Conservation (phyloP, 1,284 basidiomycete species). For the Mycena citricolor region DNA sequence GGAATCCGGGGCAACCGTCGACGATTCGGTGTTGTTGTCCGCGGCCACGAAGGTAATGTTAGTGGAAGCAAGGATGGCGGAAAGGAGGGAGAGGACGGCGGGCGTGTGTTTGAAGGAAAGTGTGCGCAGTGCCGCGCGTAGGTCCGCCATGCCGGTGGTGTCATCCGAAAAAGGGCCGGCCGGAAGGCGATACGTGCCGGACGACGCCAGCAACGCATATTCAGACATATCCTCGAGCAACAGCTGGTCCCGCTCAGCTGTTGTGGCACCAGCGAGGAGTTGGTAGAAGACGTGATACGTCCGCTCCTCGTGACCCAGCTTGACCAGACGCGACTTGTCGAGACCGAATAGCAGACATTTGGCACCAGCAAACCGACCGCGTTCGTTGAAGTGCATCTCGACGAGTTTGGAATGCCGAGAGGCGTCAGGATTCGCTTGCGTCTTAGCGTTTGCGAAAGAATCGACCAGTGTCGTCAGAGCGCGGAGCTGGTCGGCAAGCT, state of each 20-base stretch:
- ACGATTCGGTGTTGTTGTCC: constrained; percentile 69
- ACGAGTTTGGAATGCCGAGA: constrained; percentile 84
- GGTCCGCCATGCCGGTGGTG: constrained; percentile 78
- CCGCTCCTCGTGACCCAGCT: constrained; percentile 82
- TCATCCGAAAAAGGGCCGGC: constrained; percentile 86
- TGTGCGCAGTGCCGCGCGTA: constrained; percentile 76
- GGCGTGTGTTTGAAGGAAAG: constrained; percentile 88
- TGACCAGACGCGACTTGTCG: constrained; percentile 80
- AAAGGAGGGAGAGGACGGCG: constrained; percentile 80
- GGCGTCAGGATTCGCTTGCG: constrained; percentile 83
- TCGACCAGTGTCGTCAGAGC: constrained; percentile 77
- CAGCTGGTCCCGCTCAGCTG: constrained; percentile 75
- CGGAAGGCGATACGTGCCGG: constrained; percentile 83
- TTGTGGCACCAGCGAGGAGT: constrained; percentile 79
- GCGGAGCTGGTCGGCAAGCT: constrained; percentile 75
- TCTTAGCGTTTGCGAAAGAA: constrained; percentile 90
- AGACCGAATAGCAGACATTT: constrained; percentile 84
- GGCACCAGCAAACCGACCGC: constrained; percentile 73
- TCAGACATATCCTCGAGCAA: constrained; percentile 81
- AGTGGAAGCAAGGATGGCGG: constrained; percentile 80
- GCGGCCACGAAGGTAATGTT: constrained; percentile 82
- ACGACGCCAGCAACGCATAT: constrained; percentile 80
- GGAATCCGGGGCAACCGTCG: constrained; percentile 58
- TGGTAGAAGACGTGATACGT: constrained; percentile 95
- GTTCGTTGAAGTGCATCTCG: constrained; percentile 86